phyloP scores from a whole-genome alignment of 2,329 filamentous ascomycete genomes.

The Myrmaecium sp. region DNA sequence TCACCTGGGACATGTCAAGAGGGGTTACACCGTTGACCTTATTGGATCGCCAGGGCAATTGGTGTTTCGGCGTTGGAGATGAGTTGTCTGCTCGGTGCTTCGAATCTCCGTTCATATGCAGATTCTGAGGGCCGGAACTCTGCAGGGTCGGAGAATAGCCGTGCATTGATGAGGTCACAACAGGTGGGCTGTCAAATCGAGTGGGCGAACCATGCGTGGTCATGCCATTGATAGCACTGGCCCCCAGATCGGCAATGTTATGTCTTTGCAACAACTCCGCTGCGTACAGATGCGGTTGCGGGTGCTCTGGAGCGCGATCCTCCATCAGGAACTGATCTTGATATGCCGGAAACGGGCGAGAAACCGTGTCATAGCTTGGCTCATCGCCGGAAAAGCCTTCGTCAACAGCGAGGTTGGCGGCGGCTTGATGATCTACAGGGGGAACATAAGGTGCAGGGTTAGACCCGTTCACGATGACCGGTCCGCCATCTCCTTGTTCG shows the following conservation, averaged over 20 bases:
- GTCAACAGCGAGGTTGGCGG: slow-evolving; percentile 1
- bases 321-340: no score
- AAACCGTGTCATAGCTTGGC: no score
- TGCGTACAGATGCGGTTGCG: slow-evolving; percentile 15
- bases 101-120: slow-evolving; percentile 10
- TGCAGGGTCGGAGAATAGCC: no score
- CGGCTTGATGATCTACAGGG: slow-evolving; percentile 2
- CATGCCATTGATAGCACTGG: no score
- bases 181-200: no score
- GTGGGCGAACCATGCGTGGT: no score
- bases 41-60: slow-evolving; percentile 15
- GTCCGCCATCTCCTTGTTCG: slow-evolving; percentile 13
- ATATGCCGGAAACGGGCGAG: no score
- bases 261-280: slow-evolving; percentile 15
- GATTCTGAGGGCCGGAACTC: no score
- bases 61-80: slow-evolving; percentile 14
- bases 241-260: slow-evolving; percentile 9
- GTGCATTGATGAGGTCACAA: no score
- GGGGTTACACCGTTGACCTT: slow-evolving; percentile 15
- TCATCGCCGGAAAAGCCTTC: slow-evolving; percentile 1
- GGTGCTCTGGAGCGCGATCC: slow-evolving; percentile 13
- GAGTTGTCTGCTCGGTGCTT: no score
- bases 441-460: slow-evolving; percentile 6
- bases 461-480: slow-evolving; percentile 24
- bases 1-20: slow-evolving; percentile 27